These are phyloP conservation scores for Pseudovirgaria hyperparasitica DNA, from an alignment of 2,329 filamentous ascomycete species.

Conservation along the genomic window DNA sequence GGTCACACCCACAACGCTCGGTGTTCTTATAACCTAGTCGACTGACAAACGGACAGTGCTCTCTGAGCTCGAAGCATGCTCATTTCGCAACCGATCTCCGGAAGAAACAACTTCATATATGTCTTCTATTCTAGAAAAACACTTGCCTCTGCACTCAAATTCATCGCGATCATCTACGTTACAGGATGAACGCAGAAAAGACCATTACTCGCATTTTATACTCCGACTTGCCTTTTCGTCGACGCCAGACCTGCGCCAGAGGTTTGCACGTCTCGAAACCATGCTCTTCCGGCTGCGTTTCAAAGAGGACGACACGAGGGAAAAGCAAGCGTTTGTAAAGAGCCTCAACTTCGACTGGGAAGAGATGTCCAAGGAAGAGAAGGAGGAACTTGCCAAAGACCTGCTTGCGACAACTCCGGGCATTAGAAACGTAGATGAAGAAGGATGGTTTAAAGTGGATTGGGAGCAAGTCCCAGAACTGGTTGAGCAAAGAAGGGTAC, in stretches of 20 bases:
- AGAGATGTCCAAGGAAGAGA: slow-evolving; percentile 67
- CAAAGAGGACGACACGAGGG: slow-evolving; percentile 58
- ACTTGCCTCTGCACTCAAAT: slow-evolving; percentile 67
- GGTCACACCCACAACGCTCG: slow-evolving; percentile 25
- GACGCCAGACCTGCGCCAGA: slow-evolving; percentile 77
- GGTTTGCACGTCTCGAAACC: slow-evolving; percentile 77
- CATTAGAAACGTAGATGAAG: slow-evolving; percentile 49
- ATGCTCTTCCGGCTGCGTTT: slow-evolving; percentile 80
- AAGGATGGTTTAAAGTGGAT: slow-evolving; percentile 90
- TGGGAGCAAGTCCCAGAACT: slow-evolving; percentile 89
- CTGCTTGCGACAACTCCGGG: slow-evolving; percentile 45
- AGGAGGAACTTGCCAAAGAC: slow-evolving; percentile 49
- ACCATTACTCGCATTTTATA: slow-evolving; percentile 98
- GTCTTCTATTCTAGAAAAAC: slow-evolving; percentile 75
- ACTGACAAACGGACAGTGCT: slow-evolving; percentile 47
- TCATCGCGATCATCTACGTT: slow-evolving; percentile 48
- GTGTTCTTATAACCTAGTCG: neutral
- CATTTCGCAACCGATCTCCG: slow-evolving; percentile 80
- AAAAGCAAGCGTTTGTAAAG: slow-evolving; percentile 64
- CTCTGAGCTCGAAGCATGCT: slow-evolving; percentile 83
- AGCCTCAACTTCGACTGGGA: slow-evolving; percentile 76
- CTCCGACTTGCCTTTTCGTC: slow-evolving; percentile 82
- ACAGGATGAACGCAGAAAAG: slow-evolving; percentile 69
- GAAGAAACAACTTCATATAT: slow-evolving; percentile 75
- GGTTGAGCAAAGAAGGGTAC: slow-evolving; percentile 65